A percentile compares a stretch with the other conserved stretches of the same genome.
These are phyloP conservation scores for Syncephalis fuscata DNA, from an alignment of 371 early-diverging fungal genomes.

Conservation along the genomic window DNA sequence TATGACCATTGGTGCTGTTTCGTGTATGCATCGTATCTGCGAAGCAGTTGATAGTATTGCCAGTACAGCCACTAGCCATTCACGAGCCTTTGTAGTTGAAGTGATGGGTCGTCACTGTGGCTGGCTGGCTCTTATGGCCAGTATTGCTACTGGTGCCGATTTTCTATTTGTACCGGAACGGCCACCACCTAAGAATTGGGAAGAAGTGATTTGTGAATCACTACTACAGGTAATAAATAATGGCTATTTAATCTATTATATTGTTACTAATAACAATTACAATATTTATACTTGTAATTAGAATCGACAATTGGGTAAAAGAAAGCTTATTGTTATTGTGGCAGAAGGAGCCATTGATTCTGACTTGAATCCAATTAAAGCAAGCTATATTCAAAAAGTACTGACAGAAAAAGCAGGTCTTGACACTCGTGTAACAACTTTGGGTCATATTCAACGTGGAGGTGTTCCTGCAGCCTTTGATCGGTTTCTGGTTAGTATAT, in stretches of 20 bases:
- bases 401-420: conserved; percentile 62
- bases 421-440: conserved; percentile 86
- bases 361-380: conserved; percentile 74
- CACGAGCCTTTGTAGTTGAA: conserved; percentile 97
- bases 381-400: conserved; percentile 70
- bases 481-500: conserved; percentile 49
- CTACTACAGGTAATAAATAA: conserved; percentile 31
- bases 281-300: conserved; percentile 5
- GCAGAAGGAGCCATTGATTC: conserved; percentile 96
- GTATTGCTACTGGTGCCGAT: conserved; percentile 89
- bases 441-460: conserved; percentile 99
- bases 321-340: conserved; percentile 90
- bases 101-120: conserved; percentile 99
- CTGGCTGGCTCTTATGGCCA: conserved; percentile 97
- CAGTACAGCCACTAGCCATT: conserved; percentile 93
- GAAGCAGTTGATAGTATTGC: conserved; percentile 91
- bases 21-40: conserved; percentile 94
- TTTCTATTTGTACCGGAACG: conserved; percentile 97
- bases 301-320: conserved; percentile 69
- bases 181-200: conserved; percentile 85
- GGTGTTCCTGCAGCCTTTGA: conserved; percentile 93
- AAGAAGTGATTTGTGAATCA: conserved; percentile 54
- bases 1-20: conserved; percentile 93
- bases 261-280: background rate
- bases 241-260: background rate